phyloP scores from a whole-genome alignment of 805 yeast genomes.

The Myxozyma mucilagina region DNA sequence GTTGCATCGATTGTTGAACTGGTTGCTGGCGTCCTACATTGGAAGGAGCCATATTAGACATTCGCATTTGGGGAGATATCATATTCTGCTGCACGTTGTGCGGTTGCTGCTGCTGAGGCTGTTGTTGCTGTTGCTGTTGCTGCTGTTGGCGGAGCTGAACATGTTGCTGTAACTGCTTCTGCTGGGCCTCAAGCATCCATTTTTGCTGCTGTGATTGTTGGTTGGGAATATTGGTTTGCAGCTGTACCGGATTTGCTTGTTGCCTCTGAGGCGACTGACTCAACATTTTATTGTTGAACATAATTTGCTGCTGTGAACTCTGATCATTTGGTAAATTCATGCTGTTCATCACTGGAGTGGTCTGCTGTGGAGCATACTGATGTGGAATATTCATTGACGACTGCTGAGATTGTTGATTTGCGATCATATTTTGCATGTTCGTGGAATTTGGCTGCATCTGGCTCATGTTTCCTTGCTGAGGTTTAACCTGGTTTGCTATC shows the following conservation, averaged over 20 bases:
- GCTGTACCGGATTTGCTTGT: slow-evolving; percentile 10
- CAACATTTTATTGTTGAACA: neutral
- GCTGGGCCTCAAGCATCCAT: slow-evolving; percentile 2
- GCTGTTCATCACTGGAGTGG: slow-evolving; percentile 14
- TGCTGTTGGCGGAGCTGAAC: slow-evolving; percentile 3
- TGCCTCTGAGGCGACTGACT: slow-evolving; percentile 18
- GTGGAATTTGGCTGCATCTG: slow-evolving; percentile 9
- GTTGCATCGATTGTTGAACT: neutral
- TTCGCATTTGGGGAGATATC: slow-evolving; percentile 1
- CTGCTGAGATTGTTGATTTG: slow-evolving; percentile 6
- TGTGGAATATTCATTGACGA: slow-evolving; percentile 20
- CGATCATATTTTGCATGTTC: neutral
- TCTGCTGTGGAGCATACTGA: slow-evolving; percentile 15
- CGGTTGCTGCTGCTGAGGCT: slow-evolving; percentile 13
- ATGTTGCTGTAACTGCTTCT: slow-evolving; percentile 21
- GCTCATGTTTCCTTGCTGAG: slow-evolving; percentile 6
- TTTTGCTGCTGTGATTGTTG: slow-evolving; percentile 17
- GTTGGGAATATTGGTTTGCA: slow-evolving; percentile 9
- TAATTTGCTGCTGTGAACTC: slow-evolving; percentile 11
- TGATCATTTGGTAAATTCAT: slow-evolving; percentile 3
- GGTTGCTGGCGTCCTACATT: neutral
- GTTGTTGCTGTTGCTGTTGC: slow-evolving; percentile 4
- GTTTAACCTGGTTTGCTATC: slow-evolving; percentile 15
- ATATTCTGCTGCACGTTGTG: neutral
- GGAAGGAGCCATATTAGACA: neutral